phyloP scores from a whole-genome alignment of 495 filamentous ascomycete genomes.

The Pyrenula aspistea region DNA sequence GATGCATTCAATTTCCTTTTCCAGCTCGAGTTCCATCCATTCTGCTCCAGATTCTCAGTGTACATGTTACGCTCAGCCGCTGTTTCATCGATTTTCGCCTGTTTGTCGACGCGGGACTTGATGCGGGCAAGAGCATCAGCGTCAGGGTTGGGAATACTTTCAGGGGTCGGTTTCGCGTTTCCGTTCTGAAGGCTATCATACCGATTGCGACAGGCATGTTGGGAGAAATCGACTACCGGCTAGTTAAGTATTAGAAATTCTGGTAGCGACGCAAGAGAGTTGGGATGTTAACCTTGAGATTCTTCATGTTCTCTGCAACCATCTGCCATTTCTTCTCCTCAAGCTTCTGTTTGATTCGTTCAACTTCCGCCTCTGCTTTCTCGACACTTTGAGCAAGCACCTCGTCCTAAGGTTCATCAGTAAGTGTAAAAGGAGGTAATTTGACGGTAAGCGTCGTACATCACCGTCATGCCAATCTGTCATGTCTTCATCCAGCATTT shows the following conservation, averaged over 20 bases:
- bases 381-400: constrained; percentile 5
- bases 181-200: constrained; percentile 1
- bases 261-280: not conserved
- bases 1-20: not conserved
- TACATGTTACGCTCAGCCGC: not conserved
- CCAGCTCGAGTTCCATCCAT: not conserved
- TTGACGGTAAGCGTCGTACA: constrained; percentile 10
- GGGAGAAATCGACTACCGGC: constrained; percentile 6
- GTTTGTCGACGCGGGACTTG: not conserved
- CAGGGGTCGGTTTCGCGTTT: not conserved
- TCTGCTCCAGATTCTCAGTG: not conserved
- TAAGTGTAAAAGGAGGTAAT: not conserved
- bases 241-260: not conserved
- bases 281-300: not conserved
- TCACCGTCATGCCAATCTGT: constrained; percentile 25
- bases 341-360: constrained; percentile 5
- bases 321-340: constrained; percentile 4
- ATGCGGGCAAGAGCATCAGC: not conserved
- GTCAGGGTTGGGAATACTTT: constrained; percentile 2
- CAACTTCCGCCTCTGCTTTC: constrained; percentile 4
- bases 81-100: not conserved
- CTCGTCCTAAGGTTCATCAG: constrained; percentile 4
- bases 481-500: constrained; percentile 18
- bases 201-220: constrained; percentile 6
- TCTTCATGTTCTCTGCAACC: constrained; percentile 1